Evolutionary conservation across 805 yeast species (phyloP).

Genomic region (Sungouiella thailandica): DNA sequence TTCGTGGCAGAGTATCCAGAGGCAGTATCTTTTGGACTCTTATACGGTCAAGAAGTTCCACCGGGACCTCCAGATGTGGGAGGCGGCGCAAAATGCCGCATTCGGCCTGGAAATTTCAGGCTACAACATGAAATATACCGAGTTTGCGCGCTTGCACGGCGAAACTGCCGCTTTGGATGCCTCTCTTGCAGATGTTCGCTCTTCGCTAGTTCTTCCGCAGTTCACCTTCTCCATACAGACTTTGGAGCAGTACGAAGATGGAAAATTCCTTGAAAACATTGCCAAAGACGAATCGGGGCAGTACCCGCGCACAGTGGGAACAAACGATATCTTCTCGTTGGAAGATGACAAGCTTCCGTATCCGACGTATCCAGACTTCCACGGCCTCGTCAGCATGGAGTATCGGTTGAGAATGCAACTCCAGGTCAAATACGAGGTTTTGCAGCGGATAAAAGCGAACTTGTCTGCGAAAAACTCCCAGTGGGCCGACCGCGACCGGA

Average conservation of each 20-base stretch:
- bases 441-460: constrained; percentile 27
- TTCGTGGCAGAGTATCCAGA: constrained; percentile 2
- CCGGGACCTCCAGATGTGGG: constrained; percentile 26
- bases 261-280: constrained; percentile 14
- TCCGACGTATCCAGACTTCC: constrained; percentile 26
- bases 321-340: constrained; percentile 25
- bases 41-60: constrained; percentile 29
- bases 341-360: constrained; percentile 20
- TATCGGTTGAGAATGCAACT: constrained; percentile 25
- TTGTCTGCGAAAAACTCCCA: constrained; percentile 25
- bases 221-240: constrained; percentile 26
- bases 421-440: constrained; percentile 32
- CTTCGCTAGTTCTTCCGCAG: constrained; percentile 22
- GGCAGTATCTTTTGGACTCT: constrained; percentile 28
- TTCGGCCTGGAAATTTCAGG: too few species aligned
- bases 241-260: constrained; percentile 20
- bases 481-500: constrained; percentile 32
- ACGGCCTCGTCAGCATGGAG: constrained; percentile 29
- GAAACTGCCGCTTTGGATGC: constrained; percentile 18
- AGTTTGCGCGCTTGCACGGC: constrained; percentile 24
- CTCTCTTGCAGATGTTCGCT: constrained; percentile 21
- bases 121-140: constrained; percentile 29
- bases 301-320: constrained; percentile 7
- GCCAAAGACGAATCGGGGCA: constrained; percentile 10
- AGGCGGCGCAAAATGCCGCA: constrained; percentile 18